Conservation (phyloP, 2,329 filamentous ascomycete genomes). For the Paecilomyces sp. region DNA sequence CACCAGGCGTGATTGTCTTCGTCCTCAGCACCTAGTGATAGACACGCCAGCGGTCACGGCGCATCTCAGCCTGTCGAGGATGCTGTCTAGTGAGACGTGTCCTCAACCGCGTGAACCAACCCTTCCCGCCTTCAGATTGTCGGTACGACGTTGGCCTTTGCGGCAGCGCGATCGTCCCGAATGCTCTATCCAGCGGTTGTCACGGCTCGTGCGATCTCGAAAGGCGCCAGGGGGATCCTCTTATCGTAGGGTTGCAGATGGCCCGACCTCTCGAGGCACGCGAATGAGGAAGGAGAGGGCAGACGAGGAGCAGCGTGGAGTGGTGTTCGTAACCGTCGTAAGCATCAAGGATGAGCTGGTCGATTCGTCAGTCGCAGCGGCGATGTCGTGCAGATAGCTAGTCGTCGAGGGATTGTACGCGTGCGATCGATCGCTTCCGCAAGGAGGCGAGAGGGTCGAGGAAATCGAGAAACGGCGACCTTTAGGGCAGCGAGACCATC, state of each 20-base stretch:
- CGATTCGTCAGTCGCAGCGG: not conserved
- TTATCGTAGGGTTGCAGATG: not conserved
- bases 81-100: not conserved
- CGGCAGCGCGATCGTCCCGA: not conserved
- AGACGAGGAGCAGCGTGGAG: conserved; percentile 1
- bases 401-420: not conserved
- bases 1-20: conserved; percentile 7
- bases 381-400: not conserved
- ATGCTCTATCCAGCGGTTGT: not conserved
- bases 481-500: not conserved
- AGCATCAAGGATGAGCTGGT: not conserved
- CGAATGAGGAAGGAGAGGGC: not conserved
- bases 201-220: not conserved
- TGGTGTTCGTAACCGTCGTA: not conserved
- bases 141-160: not conserved
- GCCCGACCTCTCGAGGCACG: not conserved
- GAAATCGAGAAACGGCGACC: not conserved
- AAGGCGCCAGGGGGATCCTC: not conserved
- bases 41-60: conserved; percentile 3
- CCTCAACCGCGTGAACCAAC: not conserved
- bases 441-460: not conserved
- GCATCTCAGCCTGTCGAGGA: conserved; percentile 8
- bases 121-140: not conserved
- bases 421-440: not conserved
- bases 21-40: conserved; percentile 10